Conservation (phyloP, 2,329 filamentous ascomycete genomes). For the Harringtonia aguacate region DNA sequence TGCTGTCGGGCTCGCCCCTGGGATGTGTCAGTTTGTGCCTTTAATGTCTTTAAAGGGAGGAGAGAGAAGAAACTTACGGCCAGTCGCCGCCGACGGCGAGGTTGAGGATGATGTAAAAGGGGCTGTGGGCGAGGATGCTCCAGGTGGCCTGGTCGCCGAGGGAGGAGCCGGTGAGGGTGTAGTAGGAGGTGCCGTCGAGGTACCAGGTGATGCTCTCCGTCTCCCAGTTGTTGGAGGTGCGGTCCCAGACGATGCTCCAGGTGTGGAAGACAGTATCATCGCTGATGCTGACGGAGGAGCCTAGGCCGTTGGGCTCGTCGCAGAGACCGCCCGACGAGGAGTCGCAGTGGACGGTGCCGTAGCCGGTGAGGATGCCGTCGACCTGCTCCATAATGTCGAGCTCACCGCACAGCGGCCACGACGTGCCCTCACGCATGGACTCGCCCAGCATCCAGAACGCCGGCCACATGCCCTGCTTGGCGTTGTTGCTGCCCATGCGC, state of each 20-base stretch:
- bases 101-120: slow-evolving; percentile 39
- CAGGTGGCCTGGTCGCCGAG: slow-evolving; percentile 32
- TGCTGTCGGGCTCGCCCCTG: slow-evolving; percentile 32
- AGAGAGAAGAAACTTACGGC: slow-evolving; percentile 22
- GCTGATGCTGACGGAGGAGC: slow-evolving; percentile 23
- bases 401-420: slow-evolving; percentile 45
- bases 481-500: slow-evolving; percentile 31
- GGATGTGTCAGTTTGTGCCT: not conserved
- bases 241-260: slow-evolving; percentile 38
- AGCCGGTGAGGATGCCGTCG: slow-evolving; percentile 34
- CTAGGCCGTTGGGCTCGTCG: slow-evolving; percentile 36
- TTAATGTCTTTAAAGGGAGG: not conserved
- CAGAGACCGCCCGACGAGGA: slow-evolving; percentile 32
- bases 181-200: slow-evolving; percentile 30
- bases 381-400: slow-evolving; percentile 47
- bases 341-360: slow-evolving; percentile 44
- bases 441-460: slow-evolving; percentile 49
- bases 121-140: slow-evolving; percentile 34
- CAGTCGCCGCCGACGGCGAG: slow-evolving; percentile 40
- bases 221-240: slow-evolving; percentile 29
- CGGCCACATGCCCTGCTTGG: slow-evolving; percentile 44
- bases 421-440: slow-evolving; percentile 31
- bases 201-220: slow-evolving; percentile 36
- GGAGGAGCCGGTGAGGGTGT: slow-evolving; percentile 29
- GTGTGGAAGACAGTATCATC: slow-evolving; percentile 31